Evolutionary conservation across 208 protist genomes (phyloP).

Genomic region (Leishmania turanica): DNA sequence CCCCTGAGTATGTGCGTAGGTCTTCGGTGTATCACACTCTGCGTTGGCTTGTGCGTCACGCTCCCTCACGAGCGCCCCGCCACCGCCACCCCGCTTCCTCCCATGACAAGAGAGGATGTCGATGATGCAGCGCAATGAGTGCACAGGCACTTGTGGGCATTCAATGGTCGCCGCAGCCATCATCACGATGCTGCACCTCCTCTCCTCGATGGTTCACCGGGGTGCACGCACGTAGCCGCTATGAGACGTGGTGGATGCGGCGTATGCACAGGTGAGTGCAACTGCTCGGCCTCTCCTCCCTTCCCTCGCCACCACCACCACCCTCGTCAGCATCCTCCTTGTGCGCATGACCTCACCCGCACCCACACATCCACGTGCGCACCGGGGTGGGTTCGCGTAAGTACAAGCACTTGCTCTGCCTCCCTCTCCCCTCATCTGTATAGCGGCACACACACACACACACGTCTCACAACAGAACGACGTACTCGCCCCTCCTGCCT

Average conservation of each 20-base stretch:
- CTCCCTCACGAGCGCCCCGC: neutral
- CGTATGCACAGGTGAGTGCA: neutral
- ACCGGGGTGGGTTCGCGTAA: neutral
- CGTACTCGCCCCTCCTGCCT: neutral
- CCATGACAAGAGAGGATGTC: too few relatives aligned
- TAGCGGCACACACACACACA: neutral
- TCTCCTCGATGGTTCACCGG: neutral
- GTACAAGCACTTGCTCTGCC: neutral
- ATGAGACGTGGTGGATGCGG: neutral
- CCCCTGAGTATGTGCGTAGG: neutral
- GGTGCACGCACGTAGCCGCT: neutral
- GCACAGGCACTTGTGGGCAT: neutral
- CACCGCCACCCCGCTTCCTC: neutral
- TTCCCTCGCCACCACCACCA: neutral
- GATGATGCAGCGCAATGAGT: neutral
- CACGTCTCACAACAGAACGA: neutral
- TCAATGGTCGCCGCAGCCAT: neutral
- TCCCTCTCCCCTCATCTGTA: neutral
- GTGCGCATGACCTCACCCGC: neutral
- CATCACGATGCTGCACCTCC: neutral
- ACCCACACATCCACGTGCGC: neutral
- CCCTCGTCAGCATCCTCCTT: neutral
- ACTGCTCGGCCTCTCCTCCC: neutral
- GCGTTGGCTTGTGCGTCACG: neutral
- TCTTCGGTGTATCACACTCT: neutral